Base-by-base conservation (phyloP, 352 stramenopile species). In the Phytopythium sindhum region DNA sequence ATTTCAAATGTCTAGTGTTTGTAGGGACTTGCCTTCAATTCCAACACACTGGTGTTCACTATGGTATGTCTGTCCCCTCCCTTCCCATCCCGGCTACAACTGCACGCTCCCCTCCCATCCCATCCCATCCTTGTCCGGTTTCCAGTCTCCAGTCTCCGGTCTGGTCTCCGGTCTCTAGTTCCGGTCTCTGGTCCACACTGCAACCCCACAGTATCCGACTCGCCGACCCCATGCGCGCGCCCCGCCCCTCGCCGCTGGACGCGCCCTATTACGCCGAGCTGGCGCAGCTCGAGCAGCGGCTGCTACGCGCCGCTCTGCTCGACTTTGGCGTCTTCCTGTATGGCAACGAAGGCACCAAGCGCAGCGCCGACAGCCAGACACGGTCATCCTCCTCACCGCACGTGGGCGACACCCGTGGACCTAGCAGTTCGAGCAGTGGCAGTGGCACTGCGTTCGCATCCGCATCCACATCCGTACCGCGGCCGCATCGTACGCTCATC, bases 261-360 rank as follows among this genome's bases (percentile, higher is more conserved):
- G 6, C 51, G 31, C 19, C 21, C 29, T 33, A 23, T 3, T 9
- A 29, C 28, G 51, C 29, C 37, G 63, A 47, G 17, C 56, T 57
- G 6, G 24, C 28, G 51, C 41, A 52, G n/a, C 45, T 55, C 21
- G 60, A 60, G 35, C 44, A 60, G 45, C 54, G 65, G 23, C 51
- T 53, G 23, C 61, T 60, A 29, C 21, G 35, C 26, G 56, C 56
- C 2, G 56, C 56, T 26, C 37, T 61, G 14, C 9, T 26, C 4
- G 56, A 61, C 37, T 53, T 44, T 21, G 56, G 23, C 35, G 37
- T 41, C 24, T 51, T 61, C 37, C 26, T 61, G 2, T 55, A 55
- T 17, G 48, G 37, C 56, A 51, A 35, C 33, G 55, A 26, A 14
- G 47, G n/a, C 10, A 2, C 44, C n/a, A 24, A 24, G 44, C 44